phyloP scores from a whole-genome alignment of 768 basidiomycete species.

The Trametes punicea region DNA sequence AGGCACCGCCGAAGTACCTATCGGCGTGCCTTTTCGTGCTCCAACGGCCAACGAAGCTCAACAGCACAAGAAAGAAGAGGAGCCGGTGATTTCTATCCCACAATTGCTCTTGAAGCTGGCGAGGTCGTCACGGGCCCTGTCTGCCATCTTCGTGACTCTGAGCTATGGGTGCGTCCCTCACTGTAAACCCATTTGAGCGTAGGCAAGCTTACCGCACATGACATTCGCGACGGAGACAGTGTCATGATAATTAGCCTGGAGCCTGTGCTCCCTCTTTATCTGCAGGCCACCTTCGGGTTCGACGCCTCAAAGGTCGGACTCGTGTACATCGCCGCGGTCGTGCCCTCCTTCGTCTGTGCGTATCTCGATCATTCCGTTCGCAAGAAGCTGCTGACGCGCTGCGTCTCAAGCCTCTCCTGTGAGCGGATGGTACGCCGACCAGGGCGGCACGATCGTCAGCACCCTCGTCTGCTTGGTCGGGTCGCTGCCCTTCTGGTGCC shows the following conservation, averaged over 20 bases:
- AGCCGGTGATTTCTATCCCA: slow-evolving; percentile 17
- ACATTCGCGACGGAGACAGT: slow-evolving; percentile 12
- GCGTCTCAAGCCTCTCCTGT: slow-evolving; percentile 48
- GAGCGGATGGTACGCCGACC: slow-evolving; percentile 58
- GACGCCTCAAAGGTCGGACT: slow-evolving; percentile 49
- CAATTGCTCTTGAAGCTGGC: slow-evolving; percentile 25
- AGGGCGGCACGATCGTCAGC: slow-evolving; percentile 53
- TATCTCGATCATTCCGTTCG: neutral
- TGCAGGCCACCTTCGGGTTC: slow-evolving; percentile 33
- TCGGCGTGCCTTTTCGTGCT: neutral
- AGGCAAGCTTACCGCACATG: neutral
- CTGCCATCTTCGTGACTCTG: slow-evolving; percentile 29
- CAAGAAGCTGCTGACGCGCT: neutral
- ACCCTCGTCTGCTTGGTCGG: slow-evolving; percentile 45
- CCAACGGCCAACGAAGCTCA: neutral
- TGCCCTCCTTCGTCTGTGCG: slow-evolving; percentile 65
- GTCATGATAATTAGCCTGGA: slow-evolving; percentile 29
- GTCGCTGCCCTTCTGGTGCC: slow-evolving; percentile 61
- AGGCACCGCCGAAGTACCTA: neutral
- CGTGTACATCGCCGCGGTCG: slow-evolving; percentile 61
- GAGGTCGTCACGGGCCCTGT: slow-evolving; percentile 28
- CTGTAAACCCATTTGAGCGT: neutral
- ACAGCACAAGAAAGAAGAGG: neutral
- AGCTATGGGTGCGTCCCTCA: slow-evolving; percentile 33
- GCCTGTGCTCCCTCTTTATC: slow-evolving; percentile 35